These are phyloP conservation scores for Penicillium sp. DNA, from an alignment of 2,329 filamentous ascomycete species.

Conservation along the genomic window DNA sequence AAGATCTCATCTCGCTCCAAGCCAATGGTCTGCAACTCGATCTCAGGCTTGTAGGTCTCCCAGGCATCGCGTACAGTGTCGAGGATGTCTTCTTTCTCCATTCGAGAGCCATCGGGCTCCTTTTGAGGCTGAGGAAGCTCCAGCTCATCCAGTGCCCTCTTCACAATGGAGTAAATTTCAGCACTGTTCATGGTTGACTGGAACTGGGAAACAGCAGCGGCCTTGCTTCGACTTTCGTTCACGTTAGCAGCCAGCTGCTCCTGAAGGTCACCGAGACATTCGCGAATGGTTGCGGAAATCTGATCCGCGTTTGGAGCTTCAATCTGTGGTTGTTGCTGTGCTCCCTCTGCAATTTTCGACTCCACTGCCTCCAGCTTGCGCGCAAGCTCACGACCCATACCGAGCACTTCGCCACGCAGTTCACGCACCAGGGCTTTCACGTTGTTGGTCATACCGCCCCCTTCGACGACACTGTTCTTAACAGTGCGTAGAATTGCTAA, in stretches of 20 bases:
- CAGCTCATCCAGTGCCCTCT: conserved; percentile 65
- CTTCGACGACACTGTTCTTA: conserved; percentile 86
- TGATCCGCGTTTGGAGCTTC: conserved; percentile 63
- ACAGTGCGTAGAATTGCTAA: conserved; percentile 80
- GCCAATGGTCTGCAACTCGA: conserved; percentile 85
- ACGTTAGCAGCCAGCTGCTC: conserved; percentile 80
- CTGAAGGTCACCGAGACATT: conserved; percentile 78
- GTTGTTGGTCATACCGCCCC: conserved; percentile 85
- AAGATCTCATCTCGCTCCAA: conserved; percentile 89
- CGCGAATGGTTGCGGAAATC: conserved; percentile 73
- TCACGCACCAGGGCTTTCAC: conserved; percentile 90
- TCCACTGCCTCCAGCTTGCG: conserved; percentile 70
- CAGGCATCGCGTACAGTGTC: conserved; percentile 86
- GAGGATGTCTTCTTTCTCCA: conserved; percentile 80
- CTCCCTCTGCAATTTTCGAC: conserved; percentile 45
- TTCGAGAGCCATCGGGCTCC: conserved; percentile 49
- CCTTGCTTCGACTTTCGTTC: conserved; percentile 71
- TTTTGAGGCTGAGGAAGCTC: conserved; percentile 61
- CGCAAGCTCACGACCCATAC: conserved; percentile 89
- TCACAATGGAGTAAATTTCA: conserved; percentile 83
- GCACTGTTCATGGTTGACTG: conserved; percentile 71
- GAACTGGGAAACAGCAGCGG: conserved; percentile 63
- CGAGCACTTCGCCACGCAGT: conserved; percentile 85
- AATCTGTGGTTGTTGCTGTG: conserved; percentile 46
- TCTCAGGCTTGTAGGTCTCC: conserved; percentile 92